A percentile compares a stretch with the other conserved stretches of the same genome.
These are phyloP conservation scores for Podospora pseudopauciseta DNA, from an alignment of 495 filamentous ascomycete species.

Conservation along the genomic window DNA sequence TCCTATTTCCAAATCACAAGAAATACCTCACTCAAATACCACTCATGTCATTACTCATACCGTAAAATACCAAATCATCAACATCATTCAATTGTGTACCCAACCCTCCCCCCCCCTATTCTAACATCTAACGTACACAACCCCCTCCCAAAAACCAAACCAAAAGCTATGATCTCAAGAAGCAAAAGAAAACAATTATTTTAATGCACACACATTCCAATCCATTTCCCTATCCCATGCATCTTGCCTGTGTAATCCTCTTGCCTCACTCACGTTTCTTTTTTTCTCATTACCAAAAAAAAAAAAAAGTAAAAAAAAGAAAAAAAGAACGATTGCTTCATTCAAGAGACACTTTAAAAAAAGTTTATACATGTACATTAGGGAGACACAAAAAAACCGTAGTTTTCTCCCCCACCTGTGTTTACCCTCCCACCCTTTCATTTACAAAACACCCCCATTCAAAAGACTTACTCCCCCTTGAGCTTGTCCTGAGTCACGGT, in stretches of 20 bases:
- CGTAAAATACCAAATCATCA: no score
- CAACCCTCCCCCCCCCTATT: no score
- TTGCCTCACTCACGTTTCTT: neutral
- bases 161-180: neutral
- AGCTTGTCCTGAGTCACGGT: constrained; percentile 61
- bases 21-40: no score
- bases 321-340: neutral
- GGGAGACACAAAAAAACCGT: neutral
- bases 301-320: neutral
- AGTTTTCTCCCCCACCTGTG: neutral
- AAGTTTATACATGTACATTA: neutral
- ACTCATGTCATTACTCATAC: no score
- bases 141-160: no score
- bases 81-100: no score
- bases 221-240: neutral
- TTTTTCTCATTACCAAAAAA: neutral
- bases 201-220: neutral
- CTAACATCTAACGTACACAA: no score
- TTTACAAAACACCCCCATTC: constrained; percentile 6
- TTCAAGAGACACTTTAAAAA: neutral
- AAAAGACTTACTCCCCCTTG: constrained; percentile 57
- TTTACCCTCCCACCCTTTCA: neutral
- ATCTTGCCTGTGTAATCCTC: neutral
- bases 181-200: constrained; percentile 5
- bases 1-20: no score